A percentile compares a stretch with the other conserved stretches of the same genome.
Evolutionary conservation across 2,329 filamentous ascomycete genomes (phyloP).

Genomic region (Phaeoacremonium minimum): DNA sequence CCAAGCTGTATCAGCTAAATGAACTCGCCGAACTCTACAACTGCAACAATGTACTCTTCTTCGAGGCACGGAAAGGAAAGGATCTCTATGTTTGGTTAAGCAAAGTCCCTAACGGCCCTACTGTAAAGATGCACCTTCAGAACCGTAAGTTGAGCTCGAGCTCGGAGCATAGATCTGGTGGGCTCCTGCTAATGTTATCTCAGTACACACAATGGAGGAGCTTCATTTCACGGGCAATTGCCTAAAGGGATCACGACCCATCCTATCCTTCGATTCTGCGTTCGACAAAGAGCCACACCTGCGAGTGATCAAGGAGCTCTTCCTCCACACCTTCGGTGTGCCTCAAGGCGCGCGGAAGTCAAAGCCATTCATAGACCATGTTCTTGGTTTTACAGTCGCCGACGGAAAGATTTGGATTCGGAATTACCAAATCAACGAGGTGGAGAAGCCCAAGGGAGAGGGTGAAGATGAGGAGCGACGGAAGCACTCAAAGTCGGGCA

Average conservation of each 20-base stretch:
- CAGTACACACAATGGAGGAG: slow-evolving; percentile 94
- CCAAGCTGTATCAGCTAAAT: slow-evolving; percentile 77
- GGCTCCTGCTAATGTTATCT: slow-evolving; percentile 13
- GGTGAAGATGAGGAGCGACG: slow-evolving; percentile 39
- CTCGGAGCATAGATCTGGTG: slow-evolving; percentile 18
- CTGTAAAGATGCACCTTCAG: slow-evolving; percentile 63
- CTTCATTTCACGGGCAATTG: slow-evolving; percentile 96
- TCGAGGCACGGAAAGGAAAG: slow-evolving; percentile 90
- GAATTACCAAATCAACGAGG: slow-evolving; percentile 89
- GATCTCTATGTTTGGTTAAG: slow-evolving; percentile 93
- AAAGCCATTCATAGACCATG: slow-evolving; percentile 94
- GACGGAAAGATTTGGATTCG: slow-evolving; percentile 96
- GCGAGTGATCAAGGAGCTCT: slow-evolving; percentile 80
- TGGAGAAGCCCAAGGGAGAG: slow-evolving; percentile 52
- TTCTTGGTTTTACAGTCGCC: slow-evolving; percentile 86
- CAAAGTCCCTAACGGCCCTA: slow-evolving; percentile 79
- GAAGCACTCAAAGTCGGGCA: slow-evolving; percentile 17
- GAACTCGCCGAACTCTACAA: slow-evolving; percentile 72
- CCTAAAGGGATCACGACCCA: slow-evolving; percentile 83
- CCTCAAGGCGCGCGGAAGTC: slow-evolving; percentile 82
- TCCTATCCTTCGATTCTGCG: slow-evolving; percentile 84
- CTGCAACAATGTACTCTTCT: slow-evolving; percentile 88
- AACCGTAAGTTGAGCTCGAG: slow-evolving; percentile 53
- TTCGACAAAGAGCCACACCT: slow-evolving; percentile 83
- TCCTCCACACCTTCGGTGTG: slow-evolving; percentile 87